Percentiles rank a stretch among this genome's conserved stretches.
Conservation (phyloP, 805 yeast species). For the Zygotorulaspora chibaensis region DNA sequence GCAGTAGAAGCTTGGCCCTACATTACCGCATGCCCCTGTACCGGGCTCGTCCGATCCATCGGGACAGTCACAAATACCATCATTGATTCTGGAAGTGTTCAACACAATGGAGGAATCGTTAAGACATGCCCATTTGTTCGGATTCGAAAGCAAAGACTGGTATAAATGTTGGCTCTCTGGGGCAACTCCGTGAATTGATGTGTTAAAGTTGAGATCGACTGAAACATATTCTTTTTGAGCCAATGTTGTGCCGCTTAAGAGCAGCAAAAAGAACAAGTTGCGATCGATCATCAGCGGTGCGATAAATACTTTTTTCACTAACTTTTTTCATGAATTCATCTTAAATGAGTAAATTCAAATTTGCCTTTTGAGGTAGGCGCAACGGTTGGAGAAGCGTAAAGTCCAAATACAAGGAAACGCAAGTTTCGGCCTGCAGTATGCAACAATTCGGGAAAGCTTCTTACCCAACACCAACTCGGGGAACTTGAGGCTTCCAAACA, state of each 20-base stretch:
- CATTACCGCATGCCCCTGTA: conserved; percentile 67
- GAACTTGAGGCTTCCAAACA: too few relatives aligned
- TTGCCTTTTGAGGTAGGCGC: too few relatives aligned
- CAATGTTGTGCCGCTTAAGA: neutral
- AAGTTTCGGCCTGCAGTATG: too few relatives aligned
- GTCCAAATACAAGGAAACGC: too few relatives aligned
- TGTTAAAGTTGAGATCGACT: neutral
- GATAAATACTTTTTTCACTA: too few relatives aligned
- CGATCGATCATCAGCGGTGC: neutral
- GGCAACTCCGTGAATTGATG: conserved; percentile 18
- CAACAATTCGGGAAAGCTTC: too few relatives aligned
- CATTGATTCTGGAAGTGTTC: conserved; percentile 64
- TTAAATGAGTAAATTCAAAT: too few relatives aligned
- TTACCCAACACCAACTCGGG: too few relatives aligned
- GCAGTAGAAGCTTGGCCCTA: conserved; percentile 55
- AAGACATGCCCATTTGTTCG: conserved; percentile 67
- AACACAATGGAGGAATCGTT: conserved; percentile 60
- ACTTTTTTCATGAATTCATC: too few relatives aligned
- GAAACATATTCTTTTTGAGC: neutral
- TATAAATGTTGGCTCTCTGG: conserved; percentile 20
- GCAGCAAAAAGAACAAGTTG: neutral
- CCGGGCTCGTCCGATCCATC: conserved; percentile 98
- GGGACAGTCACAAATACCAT: conserved; percentile 92
- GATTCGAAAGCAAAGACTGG: conserved; percentile 39
- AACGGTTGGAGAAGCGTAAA: too few relatives aligned